Percentiles rank a stretch among this genome's conserved stretches.
Evolutionary conservation across 2,329 filamentous ascomycete genomes (phyloP).

Genomic region (Fusarium mexicanum): DNA sequence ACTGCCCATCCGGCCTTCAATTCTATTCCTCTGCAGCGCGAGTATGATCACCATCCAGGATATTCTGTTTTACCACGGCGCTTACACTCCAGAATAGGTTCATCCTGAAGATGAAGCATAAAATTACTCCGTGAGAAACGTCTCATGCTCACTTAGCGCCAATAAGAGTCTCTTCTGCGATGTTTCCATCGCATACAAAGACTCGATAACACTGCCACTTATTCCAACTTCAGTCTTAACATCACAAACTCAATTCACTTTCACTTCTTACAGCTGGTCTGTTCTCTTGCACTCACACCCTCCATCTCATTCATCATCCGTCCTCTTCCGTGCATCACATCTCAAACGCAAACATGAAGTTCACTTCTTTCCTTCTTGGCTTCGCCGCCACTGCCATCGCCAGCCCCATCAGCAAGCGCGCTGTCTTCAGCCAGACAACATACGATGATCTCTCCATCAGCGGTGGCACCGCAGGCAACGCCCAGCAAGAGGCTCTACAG

Average conservation of each 20-base stretch:
- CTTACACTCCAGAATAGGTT: background rate
- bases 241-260: background rate
- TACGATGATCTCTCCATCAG: slow-evolving; percentile 61
- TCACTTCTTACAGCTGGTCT: background rate
- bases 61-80: background rate
- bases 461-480: slow-evolving; percentile 56
- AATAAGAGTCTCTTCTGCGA: accelerated
- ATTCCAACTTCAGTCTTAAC: background rate
- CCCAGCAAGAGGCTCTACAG: slow-evolving; percentile 54
- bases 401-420: slow-evolving; percentile 42
- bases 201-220: background rate
- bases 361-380: slow-evolving; percentile 45
- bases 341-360: slow-evolving; percentile 46
- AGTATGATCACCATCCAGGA: background rate
- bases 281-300: background rate
- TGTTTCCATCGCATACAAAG: background rate
- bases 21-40: background rate
- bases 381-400: slow-evolving; percentile 43
- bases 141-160: background rate
- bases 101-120: background rate
- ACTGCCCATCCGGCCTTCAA: background rate
- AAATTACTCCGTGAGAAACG: background rate
- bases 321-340: background rate
- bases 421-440: slow-evolving; percentile 47
- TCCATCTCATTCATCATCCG: background rate